Evolutionary conservation across 305 asterid genomes (phyloP).

Genomic region (Striga hermonthica): DNA sequence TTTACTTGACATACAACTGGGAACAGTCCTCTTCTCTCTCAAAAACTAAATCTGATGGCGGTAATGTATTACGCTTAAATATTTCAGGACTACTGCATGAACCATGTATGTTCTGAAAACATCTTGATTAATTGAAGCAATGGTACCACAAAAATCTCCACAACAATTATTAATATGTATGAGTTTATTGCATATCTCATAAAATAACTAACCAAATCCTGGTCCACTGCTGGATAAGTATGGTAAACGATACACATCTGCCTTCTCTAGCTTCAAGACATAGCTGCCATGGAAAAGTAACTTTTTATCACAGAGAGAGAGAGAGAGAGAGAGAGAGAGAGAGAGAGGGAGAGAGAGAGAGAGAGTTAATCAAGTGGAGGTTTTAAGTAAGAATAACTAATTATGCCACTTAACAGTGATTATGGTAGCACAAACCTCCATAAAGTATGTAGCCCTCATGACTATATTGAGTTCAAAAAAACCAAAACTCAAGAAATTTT

Average conservation of each 20-base stretch:
- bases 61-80: not conserved
- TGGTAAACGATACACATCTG: constrained; percentile 92
- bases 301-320: constrained; percentile 30
- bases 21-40: not conserved
- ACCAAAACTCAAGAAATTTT: not conserved
- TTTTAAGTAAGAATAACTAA: not conserved
- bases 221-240: constrained; percentile 91
- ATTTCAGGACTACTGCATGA: constrained; percentile 22
- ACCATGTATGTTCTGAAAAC: constrained; percentile 11
- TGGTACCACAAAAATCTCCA: too few relatives aligned
- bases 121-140: too few relatives aligned
- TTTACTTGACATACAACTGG: not conserved
- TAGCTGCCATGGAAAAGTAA: constrained; percentile 54
- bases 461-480: not conserved
- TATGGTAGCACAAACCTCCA: not conserved
- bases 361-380: constrained; percentile 5
- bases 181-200: constrained; percentile 8
- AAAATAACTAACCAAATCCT: constrained; percentile 73
- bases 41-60: constrained; percentile 7
- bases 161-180: not conserved
- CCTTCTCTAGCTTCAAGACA: constrained; percentile 90
- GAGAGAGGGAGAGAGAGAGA: constrained; percentile 33
- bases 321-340: constrained; percentile 37
- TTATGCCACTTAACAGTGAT: not conserved
- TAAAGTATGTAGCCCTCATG: not conserved